phyloP scores from a whole-genome alignment of 805 yeast genomes.

The Pichia heedii region DNA sequence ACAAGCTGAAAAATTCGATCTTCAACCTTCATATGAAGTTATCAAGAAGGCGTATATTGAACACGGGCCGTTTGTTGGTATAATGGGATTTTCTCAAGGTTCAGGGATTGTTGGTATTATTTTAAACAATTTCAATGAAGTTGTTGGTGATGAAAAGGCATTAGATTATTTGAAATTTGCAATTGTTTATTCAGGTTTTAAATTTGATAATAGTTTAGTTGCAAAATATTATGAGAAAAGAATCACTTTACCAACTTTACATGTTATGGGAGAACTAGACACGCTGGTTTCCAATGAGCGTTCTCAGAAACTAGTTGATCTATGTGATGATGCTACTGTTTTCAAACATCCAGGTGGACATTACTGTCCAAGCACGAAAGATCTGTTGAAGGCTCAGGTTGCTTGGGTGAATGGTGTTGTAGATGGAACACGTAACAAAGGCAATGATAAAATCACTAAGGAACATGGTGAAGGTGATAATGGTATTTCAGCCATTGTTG shows the following conservation, averaged over 20 bases:
- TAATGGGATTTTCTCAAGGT: conserved; percentile 91
- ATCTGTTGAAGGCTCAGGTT: conserved; percentile 24
- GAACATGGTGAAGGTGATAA: conserved; percentile 15
- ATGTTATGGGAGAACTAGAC: conserved; percentile 79
- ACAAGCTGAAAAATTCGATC: conserved; percentile 23
- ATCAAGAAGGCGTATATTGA: conserved; percentile 39
- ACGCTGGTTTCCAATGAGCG: conserved; percentile 74
- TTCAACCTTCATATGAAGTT: conserved; percentile 38
- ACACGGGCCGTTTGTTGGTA: conserved; percentile 80
- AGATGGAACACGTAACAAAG: conserved; percentile 10
- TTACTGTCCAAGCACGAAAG: conserved; percentile 83
- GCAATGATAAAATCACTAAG: background rate
- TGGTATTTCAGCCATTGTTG: conserved; percentile 17
- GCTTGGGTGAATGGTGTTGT: conserved; percentile 27
- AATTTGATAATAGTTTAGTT: conserved; percentile 21
- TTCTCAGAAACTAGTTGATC: conserved; percentile 50
- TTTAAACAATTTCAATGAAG: conserved; percentile 46
- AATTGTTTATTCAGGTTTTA: conserved; percentile 61
- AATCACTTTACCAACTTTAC: conserved; percentile 41
- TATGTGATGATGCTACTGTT: conserved; percentile 38
- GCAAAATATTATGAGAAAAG: conserved; percentile 23
- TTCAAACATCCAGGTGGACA: conserved; percentile 94
- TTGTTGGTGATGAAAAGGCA: conserved; percentile 40
- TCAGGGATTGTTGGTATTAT: conserved; percentile 77
- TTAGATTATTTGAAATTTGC: conserved; percentile 52